Percentiles rank a stretch among this genome's conserved stretches.
Conservation (phyloP, 192 early-diverging fungal genomes). For the Coemansia sp. region DNA sequence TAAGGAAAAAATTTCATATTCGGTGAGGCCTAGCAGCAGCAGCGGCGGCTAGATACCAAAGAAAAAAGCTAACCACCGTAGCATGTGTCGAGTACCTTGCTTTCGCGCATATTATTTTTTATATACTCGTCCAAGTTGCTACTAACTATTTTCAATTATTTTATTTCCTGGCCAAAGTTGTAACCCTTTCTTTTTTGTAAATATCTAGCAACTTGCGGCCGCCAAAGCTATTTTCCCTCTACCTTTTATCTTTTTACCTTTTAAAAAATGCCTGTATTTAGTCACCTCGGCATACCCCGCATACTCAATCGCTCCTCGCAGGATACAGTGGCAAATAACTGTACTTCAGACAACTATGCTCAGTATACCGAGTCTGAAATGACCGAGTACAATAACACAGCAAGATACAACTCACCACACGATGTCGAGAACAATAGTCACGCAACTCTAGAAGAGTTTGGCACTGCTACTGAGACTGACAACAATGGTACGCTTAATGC, state of each 20-base stretch:
- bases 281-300: conserved; percentile 8
- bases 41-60: not conserved
- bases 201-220: not conserved
- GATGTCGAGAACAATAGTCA: not conserved
- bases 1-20: not conserved
- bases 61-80: not conserved
- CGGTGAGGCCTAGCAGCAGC: not conserved
- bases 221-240: not conserved
- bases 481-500: conserved; percentile 12
- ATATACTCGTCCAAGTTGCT: not conserved
- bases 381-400: not conserved
- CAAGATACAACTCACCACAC: not conserved
- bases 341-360: not conserved
- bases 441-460: not conserved
- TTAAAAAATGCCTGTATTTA: conserved; percentile 1
- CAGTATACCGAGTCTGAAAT: conserved; percentile 12
- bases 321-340: conserved; percentile 3
- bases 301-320: conserved; percentile 9
- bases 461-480: not conserved
- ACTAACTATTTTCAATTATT: not conserved
- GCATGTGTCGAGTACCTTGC: not conserved
- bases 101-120: not conserved
- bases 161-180: not conserved
- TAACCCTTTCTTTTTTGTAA: not conserved
- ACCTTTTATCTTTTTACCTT: not conserved